A percentile compares a stretch with the other conserved stretches of the same genome.
These are phyloP conservation scores for Carex scoparia DNA, from an alignment of 176 grass and related monocot genomes.

Conservation along the genomic window DNA sequence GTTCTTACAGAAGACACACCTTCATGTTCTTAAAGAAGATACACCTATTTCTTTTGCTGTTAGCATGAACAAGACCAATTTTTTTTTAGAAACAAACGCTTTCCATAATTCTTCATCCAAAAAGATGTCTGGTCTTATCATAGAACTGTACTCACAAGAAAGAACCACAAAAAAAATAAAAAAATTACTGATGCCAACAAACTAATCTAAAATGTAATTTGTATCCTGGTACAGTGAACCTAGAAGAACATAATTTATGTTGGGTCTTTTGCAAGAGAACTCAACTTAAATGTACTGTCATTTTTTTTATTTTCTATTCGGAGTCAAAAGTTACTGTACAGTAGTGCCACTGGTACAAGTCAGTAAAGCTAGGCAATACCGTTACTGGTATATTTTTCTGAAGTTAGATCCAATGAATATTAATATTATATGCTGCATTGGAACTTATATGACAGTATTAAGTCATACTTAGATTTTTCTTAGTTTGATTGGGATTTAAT, in stretches of 20 bases:
- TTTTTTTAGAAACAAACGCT: not conserved
- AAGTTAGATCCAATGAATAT: not conserved
- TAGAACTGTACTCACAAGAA: slow-evolving; percentile 9
- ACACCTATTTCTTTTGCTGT: not conserved
- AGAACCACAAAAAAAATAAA: slow-evolving; percentile 1
- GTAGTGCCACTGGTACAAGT: not conserved
- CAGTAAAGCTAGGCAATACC: not conserved
- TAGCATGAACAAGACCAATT: slow-evolving; percentile 9
- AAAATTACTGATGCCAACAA: not conserved
- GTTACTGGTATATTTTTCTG: not conserved
- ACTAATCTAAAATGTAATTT: not conserved
- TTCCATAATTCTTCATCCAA: slow-evolving; percentile 16
- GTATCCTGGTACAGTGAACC: not conserved
- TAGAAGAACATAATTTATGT: not conserved
- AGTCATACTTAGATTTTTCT: not conserved
- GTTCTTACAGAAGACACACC: not conserved
- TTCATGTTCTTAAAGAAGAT: slow-evolving; percentile 4
- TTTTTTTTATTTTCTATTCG: not conserved
- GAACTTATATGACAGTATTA: not conserved
- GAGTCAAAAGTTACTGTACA: not conserved
- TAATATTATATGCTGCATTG: not conserved
- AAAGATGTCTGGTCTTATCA: slow-evolving; percentile 17
- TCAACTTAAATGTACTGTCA: not conserved
- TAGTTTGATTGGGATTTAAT: not conserved
- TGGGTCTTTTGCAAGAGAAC: not conserved